Evolutionary conservation across 352 stramenopile genomes (phyloP).

Genomic region (Chrysophaeum taylorii): DNA sequence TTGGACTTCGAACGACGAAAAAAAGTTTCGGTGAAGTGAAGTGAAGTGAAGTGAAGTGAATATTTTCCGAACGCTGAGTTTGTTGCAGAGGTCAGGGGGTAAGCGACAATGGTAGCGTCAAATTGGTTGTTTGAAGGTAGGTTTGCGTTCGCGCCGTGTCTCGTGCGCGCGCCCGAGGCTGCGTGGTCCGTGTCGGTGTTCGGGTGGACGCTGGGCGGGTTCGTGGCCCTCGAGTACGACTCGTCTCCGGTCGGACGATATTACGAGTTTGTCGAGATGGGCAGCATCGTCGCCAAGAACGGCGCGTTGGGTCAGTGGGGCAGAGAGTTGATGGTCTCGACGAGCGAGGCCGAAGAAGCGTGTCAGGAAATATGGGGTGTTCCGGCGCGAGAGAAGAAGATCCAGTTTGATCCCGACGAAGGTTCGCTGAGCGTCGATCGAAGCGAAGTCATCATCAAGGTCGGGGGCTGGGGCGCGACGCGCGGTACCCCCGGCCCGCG

Average conservation of each 20-base stretch:
- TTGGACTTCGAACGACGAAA: too few species aligned
- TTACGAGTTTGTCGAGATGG: conserved; percentile 38
- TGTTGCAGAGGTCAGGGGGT: too few species aligned
- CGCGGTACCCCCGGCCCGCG: neutral
- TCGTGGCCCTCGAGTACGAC: conserved; percentile 39
- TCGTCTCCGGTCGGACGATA: conserved; percentile 38
- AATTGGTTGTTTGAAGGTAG: neutral
- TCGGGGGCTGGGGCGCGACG: neutral
- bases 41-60: too few species aligned
- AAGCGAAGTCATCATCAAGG: neutral
- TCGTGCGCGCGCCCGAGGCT: neutral
- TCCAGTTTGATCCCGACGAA: conserved; percentile 28
- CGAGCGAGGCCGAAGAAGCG: conserved; percentile 29
- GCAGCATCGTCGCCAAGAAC: conserved; percentile 24
- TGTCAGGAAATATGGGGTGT: conserved; percentile 35
- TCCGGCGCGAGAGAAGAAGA: conserved; percentile 23
- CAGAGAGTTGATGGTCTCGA: conserved; percentile 34
- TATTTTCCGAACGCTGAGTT: too few species aligned
- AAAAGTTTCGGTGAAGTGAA: too few species aligned
- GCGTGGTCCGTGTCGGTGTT: conserved; percentile 29
- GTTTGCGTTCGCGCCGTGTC: neutral
- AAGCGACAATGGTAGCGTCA: too few species aligned
- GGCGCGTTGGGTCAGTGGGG: conserved; percentile 39
- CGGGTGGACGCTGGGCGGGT: conserved; percentile 35
- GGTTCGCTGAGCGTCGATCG: neutral